Percentiles rank a stretch among this genome's conserved stretches.
Evolutionary conservation across 306 rosid genomes (phyloP).

Genomic region (Begonia fuchsioides): DNA sequence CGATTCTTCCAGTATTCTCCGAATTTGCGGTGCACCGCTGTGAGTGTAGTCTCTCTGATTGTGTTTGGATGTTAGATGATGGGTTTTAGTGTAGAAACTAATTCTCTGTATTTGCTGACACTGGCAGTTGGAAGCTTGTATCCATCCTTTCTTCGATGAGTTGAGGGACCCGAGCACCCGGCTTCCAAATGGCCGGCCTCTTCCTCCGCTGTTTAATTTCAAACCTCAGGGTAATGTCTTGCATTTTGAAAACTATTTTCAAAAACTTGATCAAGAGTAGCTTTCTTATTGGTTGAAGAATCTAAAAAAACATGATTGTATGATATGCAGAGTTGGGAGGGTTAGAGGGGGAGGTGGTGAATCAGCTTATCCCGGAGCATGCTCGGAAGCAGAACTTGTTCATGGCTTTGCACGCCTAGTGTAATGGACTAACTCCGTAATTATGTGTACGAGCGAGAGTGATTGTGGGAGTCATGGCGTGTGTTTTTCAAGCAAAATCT

Average conservation of each 20-base stretch:
- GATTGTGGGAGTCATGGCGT: no score
- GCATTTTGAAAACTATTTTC: neutral
- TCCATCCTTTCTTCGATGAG: conserved; percentile 98
- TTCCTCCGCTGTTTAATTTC: conserved; percentile 90
- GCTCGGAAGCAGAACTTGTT: conserved; percentile 93
- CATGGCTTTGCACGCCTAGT: conserved; percentile 89
- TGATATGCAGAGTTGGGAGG: conserved; percentile 67
- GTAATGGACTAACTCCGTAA: conserved; percentile 14
- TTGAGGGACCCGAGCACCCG: conserved; percentile 85
- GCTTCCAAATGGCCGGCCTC: conserved; percentile 97
- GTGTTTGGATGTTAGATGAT: no score
- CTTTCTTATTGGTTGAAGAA: conserved; percentile 2
- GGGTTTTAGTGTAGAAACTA: neutral
- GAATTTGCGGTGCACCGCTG: conserved; percentile 95
- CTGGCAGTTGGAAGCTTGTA: conserved; percentile 89
- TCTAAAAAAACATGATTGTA: no score
- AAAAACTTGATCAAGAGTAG: neutral
- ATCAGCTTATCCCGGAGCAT: conserved; percentile 83
- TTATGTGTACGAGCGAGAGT: no score
- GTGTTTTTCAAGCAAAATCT: no score
- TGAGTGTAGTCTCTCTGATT: conserved; percentile 16
- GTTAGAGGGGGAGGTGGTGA: conserved; percentile 47
- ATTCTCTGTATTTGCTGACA: neutral
- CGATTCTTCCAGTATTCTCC: conserved; percentile 99
- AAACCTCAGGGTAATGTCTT: conserved; percentile 53